Conservation (phyloP, 257 asterid species). For the Forsythia suspensa region DNA sequence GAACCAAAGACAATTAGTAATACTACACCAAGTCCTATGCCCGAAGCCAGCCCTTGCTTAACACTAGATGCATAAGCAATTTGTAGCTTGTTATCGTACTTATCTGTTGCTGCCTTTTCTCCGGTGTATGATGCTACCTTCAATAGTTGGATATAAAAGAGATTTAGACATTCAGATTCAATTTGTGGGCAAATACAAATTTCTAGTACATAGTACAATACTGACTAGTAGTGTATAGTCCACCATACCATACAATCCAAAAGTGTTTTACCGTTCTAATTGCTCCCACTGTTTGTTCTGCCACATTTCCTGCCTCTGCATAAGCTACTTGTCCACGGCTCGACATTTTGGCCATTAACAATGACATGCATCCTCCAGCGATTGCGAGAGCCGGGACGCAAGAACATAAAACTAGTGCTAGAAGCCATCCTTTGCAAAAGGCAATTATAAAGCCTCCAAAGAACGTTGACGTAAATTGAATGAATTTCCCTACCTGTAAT, state of each 20-base stretch:
- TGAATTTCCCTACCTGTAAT: conserved; percentile 54
- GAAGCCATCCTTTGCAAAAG: conserved; percentile 52
- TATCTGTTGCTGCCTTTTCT: conserved; percentile 49
- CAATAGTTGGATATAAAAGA: not conserved
- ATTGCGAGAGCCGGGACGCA: conserved; percentile 44
- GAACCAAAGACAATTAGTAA: conserved; percentile 43
- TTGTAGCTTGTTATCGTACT: conserved; percentile 48
- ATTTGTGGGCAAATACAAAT: not conserved
- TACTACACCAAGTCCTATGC: conserved; percentile 54
- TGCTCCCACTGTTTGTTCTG: conserved; percentile 74
- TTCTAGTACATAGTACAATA: not conserved
- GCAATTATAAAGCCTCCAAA: conserved; percentile 47
- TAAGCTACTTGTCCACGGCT: conserved; percentile 61
- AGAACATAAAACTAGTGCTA: conserved; percentile 36
- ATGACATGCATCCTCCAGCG: conserved; percentile 41
- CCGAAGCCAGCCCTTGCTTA: conserved; percentile 66
- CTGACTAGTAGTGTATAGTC: not conserved
- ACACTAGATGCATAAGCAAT: conserved; percentile 55
- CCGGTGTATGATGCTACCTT: conserved; percentile 77
- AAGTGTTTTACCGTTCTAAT: conserved; percentile 58
- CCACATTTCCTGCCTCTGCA: conserved; percentile 72
- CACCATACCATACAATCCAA: not conserved
- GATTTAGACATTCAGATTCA: not conserved
- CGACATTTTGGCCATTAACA: conserved; percentile 50
- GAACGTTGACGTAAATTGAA: conserved; percentile 41